Conservation (phyloP, 2,329 filamentous ascomycete genomes). For the Verticillium zaregamsianum region DNA sequence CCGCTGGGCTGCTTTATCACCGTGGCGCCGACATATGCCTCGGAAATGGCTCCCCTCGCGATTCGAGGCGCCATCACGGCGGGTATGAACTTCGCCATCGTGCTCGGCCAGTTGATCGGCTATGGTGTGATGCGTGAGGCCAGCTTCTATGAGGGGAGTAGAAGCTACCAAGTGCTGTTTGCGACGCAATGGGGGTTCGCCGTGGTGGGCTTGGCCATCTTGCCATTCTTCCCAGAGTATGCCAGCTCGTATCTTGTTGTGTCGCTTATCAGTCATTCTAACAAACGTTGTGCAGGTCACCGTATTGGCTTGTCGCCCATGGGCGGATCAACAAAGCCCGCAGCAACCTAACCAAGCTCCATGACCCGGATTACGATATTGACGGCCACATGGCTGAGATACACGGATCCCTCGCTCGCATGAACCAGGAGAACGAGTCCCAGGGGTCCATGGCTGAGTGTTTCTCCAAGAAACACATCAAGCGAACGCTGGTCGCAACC, state of each 20-base stretch:
- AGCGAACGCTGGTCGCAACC: slow-evolving; percentile 18
- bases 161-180: slow-evolving; percentile 22
- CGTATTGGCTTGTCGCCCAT: too few species aligned
- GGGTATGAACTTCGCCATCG: slow-evolving; percentile 16
- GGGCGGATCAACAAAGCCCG: slow-evolving; percentile 20
- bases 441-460: slow-evolving; percentile 2
- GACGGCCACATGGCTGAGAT: slow-evolving; percentile 26
- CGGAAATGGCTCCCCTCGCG: slow-evolving; percentile 17
- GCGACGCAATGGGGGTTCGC: slow-evolving; percentile 27
- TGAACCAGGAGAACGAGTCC: background rate
- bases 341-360: slow-evolving; percentile 22
- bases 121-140: slow-evolving; percentile 18
- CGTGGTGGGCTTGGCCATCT: slow-evolving; percentile 17
- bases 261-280: background rate
- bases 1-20: slow-evolving; percentile 15
- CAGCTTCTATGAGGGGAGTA: slow-evolving; percentile 16
- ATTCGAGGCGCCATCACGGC: slow-evolving; percentile 18
- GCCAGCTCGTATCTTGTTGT: slow-evolving; percentile 16
- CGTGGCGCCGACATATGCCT: slow-evolving; percentile 16
- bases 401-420: slow-evolving; percentile 3
- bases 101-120: slow-evolving; percentile 8
- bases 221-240: slow-evolving; percentile 27
- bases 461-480: slow-evolving; percentile 1
- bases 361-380: slow-evolving; percentile 20
- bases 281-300: too few species aligned